Conservation (phyloP, 2,329 filamentous ascomycete genomes). For the Geosmithia flava region DNA sequence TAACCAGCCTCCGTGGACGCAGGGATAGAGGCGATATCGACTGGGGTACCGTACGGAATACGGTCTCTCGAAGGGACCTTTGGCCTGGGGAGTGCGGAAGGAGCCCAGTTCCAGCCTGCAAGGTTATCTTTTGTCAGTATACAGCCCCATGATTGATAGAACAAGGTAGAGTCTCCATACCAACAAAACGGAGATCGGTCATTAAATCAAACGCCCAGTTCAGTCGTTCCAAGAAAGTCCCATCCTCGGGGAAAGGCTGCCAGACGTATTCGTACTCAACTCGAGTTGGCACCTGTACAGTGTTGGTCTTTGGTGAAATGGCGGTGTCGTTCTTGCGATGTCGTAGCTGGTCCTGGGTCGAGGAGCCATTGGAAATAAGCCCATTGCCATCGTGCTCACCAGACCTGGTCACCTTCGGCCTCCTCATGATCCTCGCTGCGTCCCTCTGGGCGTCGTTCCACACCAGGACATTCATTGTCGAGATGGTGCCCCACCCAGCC, state of each 20-base stretch:
- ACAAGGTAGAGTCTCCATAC: slow-evolving; percentile 18
- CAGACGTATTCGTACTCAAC: slow-evolving; percentile 35
- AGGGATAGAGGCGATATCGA: slow-evolving; percentile 28
- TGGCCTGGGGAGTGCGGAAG: slow-evolving; percentile 35
- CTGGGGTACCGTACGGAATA: slow-evolving; percentile 16
- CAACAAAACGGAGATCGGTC: slow-evolving; percentile 39
- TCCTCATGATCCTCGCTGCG: slow-evolving; percentile 34
- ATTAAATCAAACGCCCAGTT: slow-evolving; percentile 45
- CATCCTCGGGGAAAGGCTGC: slow-evolving; percentile 43
- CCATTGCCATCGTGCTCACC: neutral
- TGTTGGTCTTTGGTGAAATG: neutral
- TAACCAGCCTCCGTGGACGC: slow-evolving; percentile 31
- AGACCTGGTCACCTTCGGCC: slow-evolving; percentile 7
- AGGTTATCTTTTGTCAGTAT: neutral
- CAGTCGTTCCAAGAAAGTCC: slow-evolving; percentile 33
- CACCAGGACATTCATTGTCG: slow-evolving; percentile 34
- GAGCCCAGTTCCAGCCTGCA: slow-evolving; percentile 45
- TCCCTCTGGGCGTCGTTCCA: slow-evolving; percentile 45
- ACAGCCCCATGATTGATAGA: neutral
- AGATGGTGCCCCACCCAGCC: slow-evolving; percentile 36
- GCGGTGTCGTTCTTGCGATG: slow-evolving; percentile 6
- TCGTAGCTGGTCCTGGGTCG: slow-evolving; percentile 5
- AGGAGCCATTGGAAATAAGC: neutral
- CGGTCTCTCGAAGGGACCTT: slow-evolving; percentile 14
- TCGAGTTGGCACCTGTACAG: neutral